Evolutionary conservation across 768 basidiomycete genomes (phyloP).

Genomic region (Russula griseocarnosa): DNA sequence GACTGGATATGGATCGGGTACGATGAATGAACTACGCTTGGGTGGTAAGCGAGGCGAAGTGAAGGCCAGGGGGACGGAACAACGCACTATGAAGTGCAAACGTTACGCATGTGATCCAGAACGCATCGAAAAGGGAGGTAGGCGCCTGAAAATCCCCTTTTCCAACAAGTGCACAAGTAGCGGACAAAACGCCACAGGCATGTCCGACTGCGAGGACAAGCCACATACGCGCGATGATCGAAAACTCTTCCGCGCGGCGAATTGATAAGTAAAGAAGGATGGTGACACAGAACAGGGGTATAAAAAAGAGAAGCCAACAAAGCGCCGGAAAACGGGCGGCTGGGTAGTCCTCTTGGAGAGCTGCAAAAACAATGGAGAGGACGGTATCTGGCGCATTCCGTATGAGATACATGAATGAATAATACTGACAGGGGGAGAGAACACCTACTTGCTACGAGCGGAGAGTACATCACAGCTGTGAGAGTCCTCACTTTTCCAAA

Average conservation of each 20-base stretch:
- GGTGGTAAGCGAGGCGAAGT: conserved; percentile 9
- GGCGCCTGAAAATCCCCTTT: conserved; percentile 25
- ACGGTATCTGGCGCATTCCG: conserved; percentile 10
- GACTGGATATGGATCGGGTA: conserved; percentile 14
- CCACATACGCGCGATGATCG: conserved; percentile 24
- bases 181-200: conserved; percentile 19
- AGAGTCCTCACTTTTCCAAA: conserved; percentile 10
- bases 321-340: conserved; percentile 19
- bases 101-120: conserved; percentile 20
- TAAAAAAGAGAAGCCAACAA: conserved; percentile 24
- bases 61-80: not conserved
- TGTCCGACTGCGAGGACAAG: conserved; percentile 21
- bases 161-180: conserved; percentile 14
- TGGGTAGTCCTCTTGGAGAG: conserved; percentile 23
- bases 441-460: conserved; percentile 15
- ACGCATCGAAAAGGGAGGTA: conserved; percentile 23
- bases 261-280: conserved; percentile 20
- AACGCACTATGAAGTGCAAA: conserved; percentile 23
- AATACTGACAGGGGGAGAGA: not conserved
- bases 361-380: conserved; percentile 18
- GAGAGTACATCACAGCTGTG: conserved; percentile 16
- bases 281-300: conserved; percentile 23
- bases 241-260: conserved; percentile 11
- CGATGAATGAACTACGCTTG: conserved; percentile 14
- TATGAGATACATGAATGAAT: not conserved